A percentile compares a stretch with the other conserved stretches of the same genome.
phyloP scores from a whole-genome alignment of 805 yeast species.

The Kurtzmaniella fragi region DNA sequence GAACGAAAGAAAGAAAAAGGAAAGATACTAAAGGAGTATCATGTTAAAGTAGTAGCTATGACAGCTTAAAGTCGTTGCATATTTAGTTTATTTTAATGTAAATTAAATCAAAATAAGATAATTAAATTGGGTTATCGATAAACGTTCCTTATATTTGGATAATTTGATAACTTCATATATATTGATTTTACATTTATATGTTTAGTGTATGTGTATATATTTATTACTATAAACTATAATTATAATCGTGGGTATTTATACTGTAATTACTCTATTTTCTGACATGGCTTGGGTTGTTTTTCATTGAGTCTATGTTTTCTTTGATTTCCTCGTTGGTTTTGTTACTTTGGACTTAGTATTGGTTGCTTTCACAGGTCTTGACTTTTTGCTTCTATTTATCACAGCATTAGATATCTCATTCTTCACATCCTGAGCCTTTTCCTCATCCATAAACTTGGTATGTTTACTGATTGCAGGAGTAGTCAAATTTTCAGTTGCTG shows the following conservation, averaged over 20 bases:
- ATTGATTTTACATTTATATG: background rate
- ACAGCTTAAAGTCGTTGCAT: background rate
- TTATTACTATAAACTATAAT: background rate
- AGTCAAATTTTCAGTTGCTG: constrained; percentile 18
- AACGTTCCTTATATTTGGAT: background rate
- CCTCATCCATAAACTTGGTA: constrained; percentile 25
- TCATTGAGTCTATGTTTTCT: background rate
- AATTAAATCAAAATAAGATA: background rate
- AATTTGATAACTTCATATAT: background rate
- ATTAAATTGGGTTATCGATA: no score
- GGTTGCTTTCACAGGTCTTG: background rate
- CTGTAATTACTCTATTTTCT: background rate
- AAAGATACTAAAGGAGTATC: no score
- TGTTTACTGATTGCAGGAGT: constrained; percentile 40
- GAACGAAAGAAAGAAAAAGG: background rate
- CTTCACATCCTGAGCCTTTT: constrained; percentile 5
- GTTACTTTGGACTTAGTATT: background rate
- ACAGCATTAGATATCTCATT: background rate
- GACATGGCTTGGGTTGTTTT: no score
- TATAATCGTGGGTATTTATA: background rate
- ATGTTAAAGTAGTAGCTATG: no score
- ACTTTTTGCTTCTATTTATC: background rate
- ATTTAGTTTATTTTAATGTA: constrained; percentile 1
- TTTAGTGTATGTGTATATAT: background rate
- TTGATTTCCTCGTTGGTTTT: constrained; percentile 1